These are phyloP conservation scores for Antarctomyces pellizariae DNA, from an alignment of 495 filamentous ascomycete genomes.

Conservation along the genomic window DNA sequence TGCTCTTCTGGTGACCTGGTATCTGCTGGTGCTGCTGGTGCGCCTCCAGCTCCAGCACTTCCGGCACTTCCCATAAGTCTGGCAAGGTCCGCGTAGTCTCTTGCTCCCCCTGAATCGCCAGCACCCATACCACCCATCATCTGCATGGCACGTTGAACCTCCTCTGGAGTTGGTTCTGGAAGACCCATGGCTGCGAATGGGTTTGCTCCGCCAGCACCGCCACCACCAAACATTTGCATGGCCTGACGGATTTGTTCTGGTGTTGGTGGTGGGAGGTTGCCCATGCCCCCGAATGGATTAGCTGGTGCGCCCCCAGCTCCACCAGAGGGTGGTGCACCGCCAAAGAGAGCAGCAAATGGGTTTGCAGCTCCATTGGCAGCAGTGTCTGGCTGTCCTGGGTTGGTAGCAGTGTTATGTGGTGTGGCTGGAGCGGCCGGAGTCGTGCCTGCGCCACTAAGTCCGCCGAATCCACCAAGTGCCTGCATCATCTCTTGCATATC, in stretches of 20 bases:
- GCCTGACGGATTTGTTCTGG: constrained; percentile 11
- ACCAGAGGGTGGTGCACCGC: constrained; percentile 13
- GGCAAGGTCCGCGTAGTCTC: constrained; percentile 13
- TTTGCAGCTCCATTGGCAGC: constrained; percentile 30
- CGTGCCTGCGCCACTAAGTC: constrained; percentile 14
- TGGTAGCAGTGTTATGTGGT: constrained; percentile 14
- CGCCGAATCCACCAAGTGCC: too few species aligned
- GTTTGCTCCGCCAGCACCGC: constrained; percentile 15
- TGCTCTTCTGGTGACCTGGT: constrained; percentile 80
- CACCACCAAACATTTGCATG: constrained; percentile 20
- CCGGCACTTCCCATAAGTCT: constrained; percentile 3
- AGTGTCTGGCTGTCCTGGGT: constrained; percentile 15
- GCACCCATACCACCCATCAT: constrained; percentile 16
- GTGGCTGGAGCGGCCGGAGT: constrained; percentile 16
- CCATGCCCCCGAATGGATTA: too few species aligned
- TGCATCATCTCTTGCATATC: too few species aligned
- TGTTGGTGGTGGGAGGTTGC: constrained; percentile 13
- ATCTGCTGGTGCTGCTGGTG: constrained; percentile 37
- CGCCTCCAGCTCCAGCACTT: constrained; percentile 9
- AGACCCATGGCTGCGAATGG: constrained; percentile 12
- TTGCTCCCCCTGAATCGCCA: constrained; percentile 14
- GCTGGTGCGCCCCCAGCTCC: constrained; percentile 14
- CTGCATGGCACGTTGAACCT: constrained; percentile 19
- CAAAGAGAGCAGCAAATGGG: constrained; percentile 52
- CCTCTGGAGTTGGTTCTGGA: constrained; percentile 14